phyloP scores from a whole-genome alignment of 305 asterid genomes.

The Rubia peregrina region DNA sequence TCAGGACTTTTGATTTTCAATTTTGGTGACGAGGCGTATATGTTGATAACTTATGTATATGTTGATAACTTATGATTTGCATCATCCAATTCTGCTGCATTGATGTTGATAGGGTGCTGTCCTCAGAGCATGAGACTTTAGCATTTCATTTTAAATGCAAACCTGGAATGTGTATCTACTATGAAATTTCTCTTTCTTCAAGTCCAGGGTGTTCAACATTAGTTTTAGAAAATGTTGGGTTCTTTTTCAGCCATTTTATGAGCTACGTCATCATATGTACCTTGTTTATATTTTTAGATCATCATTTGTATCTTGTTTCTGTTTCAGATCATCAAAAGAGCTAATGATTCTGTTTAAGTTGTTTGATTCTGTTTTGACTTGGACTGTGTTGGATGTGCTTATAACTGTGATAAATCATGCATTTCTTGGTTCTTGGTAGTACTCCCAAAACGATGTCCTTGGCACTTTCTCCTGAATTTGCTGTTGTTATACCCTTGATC shows the following conservation, averaged over 20 bases:
- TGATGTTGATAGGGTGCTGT: neutral
- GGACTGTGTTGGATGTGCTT: neutral
- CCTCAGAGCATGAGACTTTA: neutral
- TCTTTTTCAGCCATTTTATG: neutral
- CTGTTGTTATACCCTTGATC: constrained; percentile 80
- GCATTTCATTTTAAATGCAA: neutral
- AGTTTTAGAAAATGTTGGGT: neutral
- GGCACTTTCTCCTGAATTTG: constrained; percentile 78
- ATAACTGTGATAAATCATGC: constrained; percentile 3
- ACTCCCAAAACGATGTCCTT: constrained; percentile 73
- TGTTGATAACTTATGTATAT: neutral
- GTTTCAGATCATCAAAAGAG: constrained; percentile 78
- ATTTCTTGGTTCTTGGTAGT: constrained; percentile 38
- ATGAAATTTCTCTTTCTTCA: neutral
- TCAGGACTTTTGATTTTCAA: neutral
- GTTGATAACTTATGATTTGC: neutral
- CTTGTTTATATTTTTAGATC: neutral
- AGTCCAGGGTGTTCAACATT: neutral
- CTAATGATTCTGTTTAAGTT: too few relatives aligned
- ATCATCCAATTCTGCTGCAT: neutral
- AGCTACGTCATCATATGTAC: neutral
- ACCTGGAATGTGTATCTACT: neutral
- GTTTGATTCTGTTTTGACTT: neutral
- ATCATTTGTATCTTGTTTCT: constrained; percentile 8
- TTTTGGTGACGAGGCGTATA: neutral